A percentile compares a stretch with the other conserved stretches of the same genome.
Conservation (phyloP, 2,329 filamentous ascomycete species). For the Bipolaris bicolor region DNA sequence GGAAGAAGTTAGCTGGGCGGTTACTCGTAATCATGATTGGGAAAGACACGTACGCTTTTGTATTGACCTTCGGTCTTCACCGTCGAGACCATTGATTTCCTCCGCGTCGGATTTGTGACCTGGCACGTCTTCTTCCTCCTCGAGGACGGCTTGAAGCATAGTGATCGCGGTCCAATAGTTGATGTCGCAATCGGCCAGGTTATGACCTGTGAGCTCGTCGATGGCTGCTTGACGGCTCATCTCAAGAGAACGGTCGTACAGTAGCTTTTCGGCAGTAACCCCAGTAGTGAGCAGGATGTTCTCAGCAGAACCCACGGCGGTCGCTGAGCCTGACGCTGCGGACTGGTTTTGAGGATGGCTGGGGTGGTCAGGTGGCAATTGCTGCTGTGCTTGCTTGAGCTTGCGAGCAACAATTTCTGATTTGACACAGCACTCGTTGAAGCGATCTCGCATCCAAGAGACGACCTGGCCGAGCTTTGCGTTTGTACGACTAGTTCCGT, state of each 20-base stretch:
- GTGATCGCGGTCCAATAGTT: constrained; percentile 92
- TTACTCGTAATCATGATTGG: not conserved
- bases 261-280: constrained; percentile 92
- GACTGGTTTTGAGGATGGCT: constrained; percentile 82
- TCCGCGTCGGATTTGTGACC: constrained; percentile 56
- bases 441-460: constrained; percentile 90
- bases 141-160: constrained; percentile 93
- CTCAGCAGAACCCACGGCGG: constrained; percentile 70
- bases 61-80: constrained; percentile 74
- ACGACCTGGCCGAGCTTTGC: constrained; percentile 85
- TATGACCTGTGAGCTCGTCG: constrained; percentile 91
- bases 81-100: constrained; percentile 63
- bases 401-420: constrained; percentile 91
- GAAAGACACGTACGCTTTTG: constrained; percentile 67
- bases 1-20: constrained; percentile 27
- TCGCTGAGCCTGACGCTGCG: constrained; percentile 62
- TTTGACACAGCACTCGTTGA: constrained; percentile 97
- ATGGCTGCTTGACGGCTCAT: constrained; percentile 96
- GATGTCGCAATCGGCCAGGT: constrained; percentile 85
- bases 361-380: constrained; percentile 82
- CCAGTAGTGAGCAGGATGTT: constrained; percentile 85
- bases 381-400: constrained; percentile 82
- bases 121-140: constrained; percentile 71
- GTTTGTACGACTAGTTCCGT: constrained; percentile 41
- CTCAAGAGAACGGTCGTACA: constrained; percentile 96